phyloP scores from a whole-genome alignment of 2,329 filamentous ascomycete genomes.

The Calonectria montana region DNA sequence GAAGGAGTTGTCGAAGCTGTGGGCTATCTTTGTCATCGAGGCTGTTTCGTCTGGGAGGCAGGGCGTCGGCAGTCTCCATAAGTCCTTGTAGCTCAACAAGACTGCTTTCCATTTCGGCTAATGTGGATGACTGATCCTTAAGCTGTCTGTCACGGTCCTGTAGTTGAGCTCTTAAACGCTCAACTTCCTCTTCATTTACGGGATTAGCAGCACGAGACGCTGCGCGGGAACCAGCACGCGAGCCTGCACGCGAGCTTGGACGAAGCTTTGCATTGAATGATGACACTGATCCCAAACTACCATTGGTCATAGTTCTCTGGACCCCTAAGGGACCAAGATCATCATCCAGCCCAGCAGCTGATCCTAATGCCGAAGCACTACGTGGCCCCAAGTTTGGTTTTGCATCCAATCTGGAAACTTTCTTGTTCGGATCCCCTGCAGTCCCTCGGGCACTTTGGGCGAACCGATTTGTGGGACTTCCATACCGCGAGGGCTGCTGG shows the following conservation, averaged over 20 bases:
- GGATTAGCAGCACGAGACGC: constrained; percentile 52
- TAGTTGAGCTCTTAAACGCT: constrained; percentile 77
- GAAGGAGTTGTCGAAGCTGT: constrained; percentile 83
- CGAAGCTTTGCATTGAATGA: constrained; percentile 66
- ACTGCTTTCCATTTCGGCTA: constrained; percentile 91
- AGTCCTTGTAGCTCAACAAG: constrained; percentile 81
- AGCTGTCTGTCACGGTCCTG: constrained; percentile 88
- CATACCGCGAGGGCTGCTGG: constrained; percentile 45
- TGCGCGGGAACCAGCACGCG: constrained; percentile 47
- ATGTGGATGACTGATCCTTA: constrained; percentile 84
- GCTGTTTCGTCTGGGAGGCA: constrained; percentile 58
- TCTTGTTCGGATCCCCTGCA: constrained; percentile 71
- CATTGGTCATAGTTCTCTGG: constrained; percentile 65
- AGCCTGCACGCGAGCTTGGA: constrained; percentile 51
- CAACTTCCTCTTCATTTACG: constrained; percentile 76
- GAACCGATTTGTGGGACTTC: constrained; percentile 66
- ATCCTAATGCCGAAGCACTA: constrained; percentile 70
- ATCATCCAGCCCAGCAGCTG: constrained; percentile 65
- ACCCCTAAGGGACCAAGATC: constrained; percentile 65
- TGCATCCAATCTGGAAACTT: constrained; percentile 57
- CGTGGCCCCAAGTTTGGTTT: constrained; percentile 66
- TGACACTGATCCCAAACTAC: constrained; percentile 64
- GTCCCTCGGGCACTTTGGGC: constrained; percentile 73
- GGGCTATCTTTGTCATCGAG: constrained; percentile 77
- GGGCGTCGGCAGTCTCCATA: constrained; percentile 68